Base-by-base conservation (phyloP, 768 basidiomycete species). In the Mycena metata region DNA sequence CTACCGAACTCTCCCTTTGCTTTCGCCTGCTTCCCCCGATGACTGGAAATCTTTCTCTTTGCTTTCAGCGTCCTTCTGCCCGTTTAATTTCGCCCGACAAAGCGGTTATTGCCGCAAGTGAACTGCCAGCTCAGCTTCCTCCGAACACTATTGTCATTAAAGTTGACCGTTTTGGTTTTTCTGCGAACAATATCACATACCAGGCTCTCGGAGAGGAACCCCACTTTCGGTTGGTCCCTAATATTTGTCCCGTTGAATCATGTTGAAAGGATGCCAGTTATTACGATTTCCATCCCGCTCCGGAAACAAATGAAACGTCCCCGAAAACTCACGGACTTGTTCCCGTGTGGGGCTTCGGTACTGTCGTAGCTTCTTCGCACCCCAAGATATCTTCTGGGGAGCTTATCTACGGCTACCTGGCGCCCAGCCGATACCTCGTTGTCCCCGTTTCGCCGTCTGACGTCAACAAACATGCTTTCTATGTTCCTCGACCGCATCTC, bases 291-390 rank as follows among this genome's bases (percentile, higher is more conserved):
- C 88, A 91, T 69, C 62, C 77, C 12, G 81, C 82, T 3, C 90
- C 90, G 39, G 78, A 81, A 5, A 64, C 79, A 8, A 64, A 69
- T 35, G 72, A 72, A 12, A 80, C 83, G 8, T 86, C 86, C 5
- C 70, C 83, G 6, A 79, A 80, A 61, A 87, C 86, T 0, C 87
- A 91, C 73, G 91, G 90, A 0, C 73, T 92, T 30, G 84, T 90
- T 19, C 91, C 91, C 0, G 91, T 91, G 8, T 92, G 91, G 91
- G 91, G 90, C 11, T 92, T 91, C 66, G 91, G 87, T 15, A 88
- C 86, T 0, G 76, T 92, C 5, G 72, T 86, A 6, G 75, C 72
- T 46, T 91, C 89, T 0, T 81, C 81, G 0, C 85, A 88, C 73
- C 74, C 80, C 2, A 82, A 82, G 59, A 84, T 91, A 35, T 62